phyloP scores from a whole-genome alignment of 768 basidiomycete genomes.

The Megacollybia marginata region DNA sequence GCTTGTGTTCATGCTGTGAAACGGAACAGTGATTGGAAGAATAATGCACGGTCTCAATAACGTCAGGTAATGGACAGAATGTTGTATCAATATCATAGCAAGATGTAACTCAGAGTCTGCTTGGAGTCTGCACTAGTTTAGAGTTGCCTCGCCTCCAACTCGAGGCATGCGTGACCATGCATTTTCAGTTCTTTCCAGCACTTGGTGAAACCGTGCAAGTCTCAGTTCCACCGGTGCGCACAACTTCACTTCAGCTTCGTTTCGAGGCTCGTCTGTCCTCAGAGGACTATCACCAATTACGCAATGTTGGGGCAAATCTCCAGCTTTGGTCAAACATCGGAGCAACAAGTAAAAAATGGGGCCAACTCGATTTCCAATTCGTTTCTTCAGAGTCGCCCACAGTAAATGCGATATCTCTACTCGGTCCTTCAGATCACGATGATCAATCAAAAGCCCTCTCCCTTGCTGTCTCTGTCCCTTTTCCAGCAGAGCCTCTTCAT shows the following conservation, averaged over 20 bases:
- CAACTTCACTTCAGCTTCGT: conserved; percentile 16
- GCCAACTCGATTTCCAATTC: conserved; percentile 22
- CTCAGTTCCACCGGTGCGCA: conserved; percentile 14
- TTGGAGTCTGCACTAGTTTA: too few species aligned
- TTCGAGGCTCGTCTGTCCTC: conserved; percentile 28
- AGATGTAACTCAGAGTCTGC: too few species aligned
- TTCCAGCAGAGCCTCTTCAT: conserved; percentile 1
- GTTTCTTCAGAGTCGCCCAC: neutral
- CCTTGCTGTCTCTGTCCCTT: conserved; percentile 4
- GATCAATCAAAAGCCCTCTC: neutral
- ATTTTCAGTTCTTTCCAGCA: conserved; percentile 29
- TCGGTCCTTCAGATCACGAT: neutral
- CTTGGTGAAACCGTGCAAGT: conserved; percentile 25
- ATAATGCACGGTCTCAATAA: too few species aligned
- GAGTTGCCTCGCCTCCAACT: too few species aligned
- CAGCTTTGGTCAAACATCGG: conserved; percentile 39
- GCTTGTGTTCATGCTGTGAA: too few species aligned
- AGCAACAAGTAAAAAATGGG: conserved; percentile 21
- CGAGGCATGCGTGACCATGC: neutral
- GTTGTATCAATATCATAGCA: too few species aligned
- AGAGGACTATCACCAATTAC: conserved; percentile 23
- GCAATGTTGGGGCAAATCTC: conserved; percentile 22
- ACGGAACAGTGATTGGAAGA: too few species aligned
- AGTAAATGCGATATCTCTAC: conserved; percentile 3
- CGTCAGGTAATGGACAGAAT: too few species aligned